phyloP scores from a whole-genome alignment of 805 yeast genomes.

The Geotrichum ghanense region DNA sequence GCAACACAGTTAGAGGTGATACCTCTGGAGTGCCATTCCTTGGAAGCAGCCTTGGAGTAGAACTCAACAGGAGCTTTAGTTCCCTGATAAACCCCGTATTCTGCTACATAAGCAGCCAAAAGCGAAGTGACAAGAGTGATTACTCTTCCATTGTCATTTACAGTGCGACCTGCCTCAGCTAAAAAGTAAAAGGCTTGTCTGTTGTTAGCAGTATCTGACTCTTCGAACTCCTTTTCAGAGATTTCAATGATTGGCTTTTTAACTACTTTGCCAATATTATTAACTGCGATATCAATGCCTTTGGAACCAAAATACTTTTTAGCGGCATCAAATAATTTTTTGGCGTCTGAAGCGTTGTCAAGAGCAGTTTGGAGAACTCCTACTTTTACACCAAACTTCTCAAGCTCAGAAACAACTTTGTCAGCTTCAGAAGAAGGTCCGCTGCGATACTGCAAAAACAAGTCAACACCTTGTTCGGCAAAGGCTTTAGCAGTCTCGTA shows the following conservation, averaged over 20 bases:
- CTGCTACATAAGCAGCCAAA: constrained; percentile 50
- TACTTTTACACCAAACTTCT: constrained; percentile 30
- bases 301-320: constrained; percentile 35
- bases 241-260: constrained; percentile 47
- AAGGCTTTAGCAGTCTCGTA: constrained; percentile 40
- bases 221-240: constrained; percentile 43
- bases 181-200: constrained; percentile 52
- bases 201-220: constrained; percentile 42
- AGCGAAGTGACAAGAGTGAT: constrained; percentile 51
- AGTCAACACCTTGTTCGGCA: constrained; percentile 40
- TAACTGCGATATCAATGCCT: constrained; percentile 50
- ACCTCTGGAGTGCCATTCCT: constrained; percentile 60
- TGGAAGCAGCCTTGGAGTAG: constrained; percentile 55
- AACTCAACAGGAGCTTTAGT: constrained; percentile 69
- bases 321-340: constrained; percentile 36
- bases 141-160: constrained; percentile 43
- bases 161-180: constrained; percentile 40
- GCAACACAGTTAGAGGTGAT: constrained; percentile 64
- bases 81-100: constrained; percentile 61
- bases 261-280: constrained; percentile 56
- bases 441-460: constrained; percentile 45
- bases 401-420: constrained; percentile 32
- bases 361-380: constrained; percentile 33
- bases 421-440: constrained; percentile 29
- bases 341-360: constrained; percentile 31